These are phyloP conservation scores for Pilatotrama ljubarskyi DNA, from an alignment of 768 basidiomycete species.

Conservation along the genomic window DNA sequence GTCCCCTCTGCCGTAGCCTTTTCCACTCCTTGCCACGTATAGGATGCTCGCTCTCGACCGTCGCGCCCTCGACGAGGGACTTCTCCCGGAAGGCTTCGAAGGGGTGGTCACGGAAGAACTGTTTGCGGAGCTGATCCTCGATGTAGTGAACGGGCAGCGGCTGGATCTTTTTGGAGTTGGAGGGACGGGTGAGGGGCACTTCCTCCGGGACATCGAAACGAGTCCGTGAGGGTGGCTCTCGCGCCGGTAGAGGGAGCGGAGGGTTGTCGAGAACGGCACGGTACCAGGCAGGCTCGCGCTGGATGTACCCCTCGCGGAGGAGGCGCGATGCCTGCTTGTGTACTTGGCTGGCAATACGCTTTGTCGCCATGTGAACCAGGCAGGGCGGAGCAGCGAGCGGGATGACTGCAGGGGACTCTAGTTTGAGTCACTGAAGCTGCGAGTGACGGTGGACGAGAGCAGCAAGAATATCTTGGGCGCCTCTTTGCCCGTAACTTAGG, in stretches of 20 bases:
- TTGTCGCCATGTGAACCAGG: constrained; percentile 33
- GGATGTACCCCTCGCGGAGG: constrained; percentile 62
- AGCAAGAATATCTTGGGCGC: constrained; percentile 1
- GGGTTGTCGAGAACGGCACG: constrained; percentile 84
- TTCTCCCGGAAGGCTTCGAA: constrained; percentile 89
- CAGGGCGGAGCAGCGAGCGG: background rate
- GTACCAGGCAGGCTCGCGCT: constrained; percentile 77
- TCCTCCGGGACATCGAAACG: constrained; percentile 46
- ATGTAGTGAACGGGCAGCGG: constrained; percentile 70
- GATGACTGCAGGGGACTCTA: background rate
- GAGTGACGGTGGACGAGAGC: constrained; percentile 40
- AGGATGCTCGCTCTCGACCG: constrained; percentile 55
- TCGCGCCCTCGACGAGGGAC: constrained; percentile 70
- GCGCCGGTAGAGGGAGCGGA: constrained; percentile 83
- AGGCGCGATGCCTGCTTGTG: constrained; percentile 86
- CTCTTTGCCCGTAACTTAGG: background rate
- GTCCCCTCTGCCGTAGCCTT: constrained; percentile 75
- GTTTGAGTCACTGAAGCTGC: background rate
- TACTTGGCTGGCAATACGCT: constrained; percentile 83
- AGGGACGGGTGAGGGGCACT: constrained; percentile 7
- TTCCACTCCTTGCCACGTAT: constrained; percentile 70
- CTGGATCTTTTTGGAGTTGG: constrained; percentile 21
- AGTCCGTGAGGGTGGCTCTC: constrained; percentile 60
- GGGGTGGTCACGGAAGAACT: constrained; percentile 95
- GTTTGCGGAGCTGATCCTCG: constrained; percentile 83